Conservation (phyloP, 2,329 filamentous ascomycete genomes). For the Fusarium oxysporum region DNA sequence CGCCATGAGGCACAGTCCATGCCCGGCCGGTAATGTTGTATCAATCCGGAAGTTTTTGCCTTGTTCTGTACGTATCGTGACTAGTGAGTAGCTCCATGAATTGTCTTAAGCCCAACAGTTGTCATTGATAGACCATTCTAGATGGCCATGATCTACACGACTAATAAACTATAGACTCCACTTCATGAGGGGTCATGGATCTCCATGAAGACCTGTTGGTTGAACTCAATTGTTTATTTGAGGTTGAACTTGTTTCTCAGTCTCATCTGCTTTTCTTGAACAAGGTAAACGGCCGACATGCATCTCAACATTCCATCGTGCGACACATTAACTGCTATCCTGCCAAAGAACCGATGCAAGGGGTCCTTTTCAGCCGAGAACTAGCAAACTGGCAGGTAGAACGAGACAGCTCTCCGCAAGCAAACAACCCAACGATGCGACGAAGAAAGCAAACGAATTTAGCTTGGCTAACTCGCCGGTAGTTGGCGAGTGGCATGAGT, state of each 20-base stretch:
- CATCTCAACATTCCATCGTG: background rate
- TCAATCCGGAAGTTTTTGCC: background rate
- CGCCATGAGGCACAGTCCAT: background rate
- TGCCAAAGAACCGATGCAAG: slow-evolving; percentile 14
- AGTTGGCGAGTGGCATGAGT: background rate
- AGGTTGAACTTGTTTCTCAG: background rate
- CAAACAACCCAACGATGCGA: background rate
- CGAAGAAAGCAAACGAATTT: background rate
- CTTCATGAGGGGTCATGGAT: background rate
- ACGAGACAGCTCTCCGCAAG: background rate
- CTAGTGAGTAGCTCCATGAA: background rate
- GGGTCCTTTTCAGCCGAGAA: slow-evolving; percentile 7
- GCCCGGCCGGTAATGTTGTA: background rate
- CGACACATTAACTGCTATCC: background rate
- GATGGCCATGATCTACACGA: slow-evolving; percentile 16
- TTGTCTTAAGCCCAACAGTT: background rate
- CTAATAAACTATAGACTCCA: slow-evolving; percentile 3
- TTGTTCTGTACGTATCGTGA: background rate
- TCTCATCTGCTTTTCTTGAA: background rate
- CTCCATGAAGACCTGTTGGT: slow-evolving; percentile 1
- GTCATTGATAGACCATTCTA: slow-evolving; percentile 1
- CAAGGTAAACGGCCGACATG: slow-evolving; percentile 3
- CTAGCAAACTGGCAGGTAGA: slow-evolving; percentile 12
- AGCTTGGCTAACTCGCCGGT: slow-evolving; percentile 1
- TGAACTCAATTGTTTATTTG: background rate